Evolutionary conservation across 1,139 yeast genomes (phyloP), one percentile per base, ranked within the genome.

Genomic region (Pichia sp.): DNA sequence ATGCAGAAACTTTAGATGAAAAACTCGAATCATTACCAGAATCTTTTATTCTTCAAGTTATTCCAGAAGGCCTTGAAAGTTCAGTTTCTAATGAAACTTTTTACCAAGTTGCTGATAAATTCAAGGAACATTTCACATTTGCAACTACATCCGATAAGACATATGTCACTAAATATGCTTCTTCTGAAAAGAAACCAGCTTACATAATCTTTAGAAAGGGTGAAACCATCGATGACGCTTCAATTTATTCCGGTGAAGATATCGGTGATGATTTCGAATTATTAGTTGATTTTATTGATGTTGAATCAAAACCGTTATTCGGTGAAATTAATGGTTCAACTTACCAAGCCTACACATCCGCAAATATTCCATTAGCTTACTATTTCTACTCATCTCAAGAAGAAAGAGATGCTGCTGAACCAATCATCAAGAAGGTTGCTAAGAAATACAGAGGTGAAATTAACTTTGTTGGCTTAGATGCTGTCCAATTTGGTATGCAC

Each of bases 251-350:
- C 30, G 73, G 71, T 45, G 65, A 70, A 40, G 67, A 60, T 36
- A 45, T 56, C 23, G 58, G 65, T 53, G 65, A 68, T 42, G 67
- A 61, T 25, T 40, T 39, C 20, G 67, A 60, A 15, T 55, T 66
- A 23, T 69, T 90, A 55, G 64, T 66, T 43, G 68, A 70, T 37
- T 89, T 88, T 70, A 69, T 87, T 59, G 70, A 73, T 52, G 70
- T 72, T 54, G 95, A 90, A 72, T 70, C 85, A 44, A 77, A 86
- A 64, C 97, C 98, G 52, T 77, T 79, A 64, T 84, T 92, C 62
- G 97, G 97, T 62, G 97, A 90, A 67, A 81, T 92, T 56, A 81
- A 82, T 62, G 92, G 95, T 57, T 76, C 79, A 52, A 85, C 95
- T 55, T 92, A 85, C 76, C 72, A 77, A 68, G 66, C 75, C 49